Base-by-base conservation (phyloP, 257 asterid genomes). In the Voacanga thouarsii region DNA sequence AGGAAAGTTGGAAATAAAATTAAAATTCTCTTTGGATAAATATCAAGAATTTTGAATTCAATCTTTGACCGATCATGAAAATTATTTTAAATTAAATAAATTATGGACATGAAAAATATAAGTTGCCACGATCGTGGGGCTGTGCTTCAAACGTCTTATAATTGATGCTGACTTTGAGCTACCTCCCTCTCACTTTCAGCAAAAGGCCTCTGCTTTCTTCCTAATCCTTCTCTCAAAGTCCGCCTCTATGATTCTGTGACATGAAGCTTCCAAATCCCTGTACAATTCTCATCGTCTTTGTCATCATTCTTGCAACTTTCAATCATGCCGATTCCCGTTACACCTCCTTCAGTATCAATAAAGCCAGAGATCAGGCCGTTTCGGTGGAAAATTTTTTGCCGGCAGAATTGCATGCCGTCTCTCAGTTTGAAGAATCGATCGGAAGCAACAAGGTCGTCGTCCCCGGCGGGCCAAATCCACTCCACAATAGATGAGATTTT, bases 391-490 rank as follows among this genome's bases (percentile, higher is more conserved):
- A 16, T 7, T 39, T 19, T 37, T 21, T 1, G 16, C 51, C 47
- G n/a, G 23, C 0, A 5, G 47, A 67, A 19, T 67, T 43, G 26
- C 73, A 21, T 68, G 8, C 53, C 47, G 45, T n/a, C 19, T 67
- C 69, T 45, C 59, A 10, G 78, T 12, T 41, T 18, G 57, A 43
- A 64, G 67, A 72, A 26, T 30, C 66, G 24, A 47, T 33, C 61
- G 59, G 75, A 49, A 57, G 73, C 77, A 66, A 75, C 73, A 57
- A 72, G 33, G 74, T 74, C 55, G 68, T 69, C 21, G 88, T 83
- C 26, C 91, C 91, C 26, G 80, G 73, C 4, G 91, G 89, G 21
- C 91, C 91, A 30, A 88, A 88, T 49, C 88, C 86, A 18, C 88
- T 88, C 33, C 86, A 83, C 26, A 74, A 80, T n/a, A 77, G 84